These are phyloP conservation scores for Corchorus capsularis DNA, from an alignment of 345 rosid genomes.

Conservation along the genomic window DNA sequence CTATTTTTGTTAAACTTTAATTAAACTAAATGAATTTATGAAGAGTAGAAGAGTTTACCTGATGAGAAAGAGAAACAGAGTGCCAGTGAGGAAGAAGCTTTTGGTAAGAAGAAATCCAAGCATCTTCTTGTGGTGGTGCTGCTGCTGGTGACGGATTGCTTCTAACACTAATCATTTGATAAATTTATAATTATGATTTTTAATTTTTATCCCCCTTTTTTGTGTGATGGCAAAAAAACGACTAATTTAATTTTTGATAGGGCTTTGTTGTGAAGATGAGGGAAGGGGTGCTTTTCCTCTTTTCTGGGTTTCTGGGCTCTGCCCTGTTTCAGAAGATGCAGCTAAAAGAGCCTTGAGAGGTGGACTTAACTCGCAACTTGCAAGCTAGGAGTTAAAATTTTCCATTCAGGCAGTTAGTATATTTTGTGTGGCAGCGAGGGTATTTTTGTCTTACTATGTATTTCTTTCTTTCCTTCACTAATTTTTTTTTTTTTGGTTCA, in stretches of 20 bases:
- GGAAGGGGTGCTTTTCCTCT: neutral
- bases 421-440: neutral
- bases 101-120: slow-evolving; percentile 56
- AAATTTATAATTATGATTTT: neutral
- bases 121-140: slow-evolving; percentile 54
- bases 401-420: neutral
- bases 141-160: slow-evolving; percentile 25
- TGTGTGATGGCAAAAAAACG: neutral
- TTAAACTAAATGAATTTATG: neutral
- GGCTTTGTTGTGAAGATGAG: slow-evolving; percentile 5
- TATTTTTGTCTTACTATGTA: neutral
- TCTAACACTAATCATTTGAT: slow-evolving; percentile 28
- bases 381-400: neutral
- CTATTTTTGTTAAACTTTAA: neutral
- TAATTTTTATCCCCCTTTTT: too few relatives aligned
- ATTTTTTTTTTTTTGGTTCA: too few relatives aligned
- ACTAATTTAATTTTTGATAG: neutral
- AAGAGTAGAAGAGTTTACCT: slow-evolving; percentile 36
- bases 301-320: neutral
- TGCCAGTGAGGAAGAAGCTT: slow-evolving; percentile 61
- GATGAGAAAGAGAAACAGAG: slow-evolving; percentile 47
- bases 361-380: slow-evolving; percentile 9
- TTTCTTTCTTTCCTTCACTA: too few relatives aligned
- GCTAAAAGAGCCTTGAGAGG: neutral
- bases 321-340: slow-evolving; percentile 1